Evolutionary conservation across 768 basidiomycete genomes (phyloP).

Genomic region (Serpula lacrymans): DNA sequence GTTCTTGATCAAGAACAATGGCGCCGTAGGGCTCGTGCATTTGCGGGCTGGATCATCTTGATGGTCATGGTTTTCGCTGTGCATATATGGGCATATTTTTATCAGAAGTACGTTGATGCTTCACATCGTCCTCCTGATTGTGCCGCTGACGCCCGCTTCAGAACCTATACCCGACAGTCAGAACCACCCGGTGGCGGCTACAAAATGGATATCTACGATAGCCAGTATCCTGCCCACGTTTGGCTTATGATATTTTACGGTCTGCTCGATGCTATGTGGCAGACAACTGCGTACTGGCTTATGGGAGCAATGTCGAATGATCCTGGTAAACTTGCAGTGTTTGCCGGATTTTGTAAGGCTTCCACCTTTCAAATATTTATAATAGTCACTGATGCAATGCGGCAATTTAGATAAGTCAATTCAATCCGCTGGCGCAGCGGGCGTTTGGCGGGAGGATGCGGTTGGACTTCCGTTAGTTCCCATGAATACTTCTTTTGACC

Average conservation of each 20-base stretch:
- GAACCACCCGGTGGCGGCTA: slow-evolving; percentile 28
- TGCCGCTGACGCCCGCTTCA: slow-evolving; percentile 15
- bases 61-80: slow-evolving; percentile 63
- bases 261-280: slow-evolving; percentile 84
- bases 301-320: slow-evolving; percentile 88
- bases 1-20: slow-evolving; percentile 59
- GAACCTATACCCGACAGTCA: slow-evolving; percentile 59
- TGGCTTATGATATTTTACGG: slow-evolving; percentile 72
- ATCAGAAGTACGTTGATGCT: slow-evolving; percentile 57
- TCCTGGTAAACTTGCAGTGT: slow-evolving; percentile 73
- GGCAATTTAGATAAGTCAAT: slow-evolving; percentile 58
- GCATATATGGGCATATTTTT: slow-evolving; percentile 77
- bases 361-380: not conserved
- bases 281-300: slow-evolving; percentile 79
- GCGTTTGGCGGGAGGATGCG: slow-evolving; percentile 70
- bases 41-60: slow-evolving; percentile 64
- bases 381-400: slow-evolving; percentile 1
- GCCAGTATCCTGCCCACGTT: slow-evolving; percentile 51
- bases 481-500: not conserved
- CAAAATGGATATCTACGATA: slow-evolving; percentile 59
- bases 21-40: slow-evolving; percentile 66
- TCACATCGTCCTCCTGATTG: not conserved
- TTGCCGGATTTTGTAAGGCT: slow-evolving; percentile 76
- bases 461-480: slow-evolving; percentile 56
- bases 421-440: slow-evolving; percentile 72